Evolutionary conservation across 768 basidiomycete species (phyloP), one percentile per base, ranked within the genome.

Genomic region (Paxillus rubicundulus): DNA sequence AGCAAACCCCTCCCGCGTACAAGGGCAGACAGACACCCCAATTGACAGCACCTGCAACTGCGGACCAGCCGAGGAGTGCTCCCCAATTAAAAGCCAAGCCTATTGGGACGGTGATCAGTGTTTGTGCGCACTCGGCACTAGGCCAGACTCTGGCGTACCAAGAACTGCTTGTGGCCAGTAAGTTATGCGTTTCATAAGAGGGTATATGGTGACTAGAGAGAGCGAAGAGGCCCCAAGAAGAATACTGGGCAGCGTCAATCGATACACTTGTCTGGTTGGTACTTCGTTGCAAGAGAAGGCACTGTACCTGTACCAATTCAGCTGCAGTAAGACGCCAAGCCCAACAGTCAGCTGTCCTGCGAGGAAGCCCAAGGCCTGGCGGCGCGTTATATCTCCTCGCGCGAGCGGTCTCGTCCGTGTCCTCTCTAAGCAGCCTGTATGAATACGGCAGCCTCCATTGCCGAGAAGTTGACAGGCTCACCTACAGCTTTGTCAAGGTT

Each of bases 1-100:
- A 98, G 61, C 84, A 84, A 24, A 94, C 72, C 20, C 92, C 90
- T 8, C 95, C 92, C 1, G 87, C 85, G 63, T 98, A 98, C 12
- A 99, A 78, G 2, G 97, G 92, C 9, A 89, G 70, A 39, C 89
- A 91, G 38, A 95, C 81, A 10, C 66, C 66, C 94, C 92, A 96
- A 63, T 96, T 76, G 3, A 87, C 84, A 2, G 77, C 61, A 2
- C 91, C 92, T 1, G 87, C 82, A 4, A 98, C 85, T 2, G 97
- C 95, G 3, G 97, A 95, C 89, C 95, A 98, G 20, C 97, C 97
- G 16, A 98, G 82, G 1, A 99, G 71, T 1, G 92, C 85, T 16
- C 97, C 97, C 96, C 96, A 99, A 71, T 98, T 98, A 70, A 95
- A 99, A 0, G 95, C 86, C 42, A 98, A 78, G 9, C 95, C 94